These are phyloP conservation scores for Fusarium globosum DNA, from an alignment of 2,329 filamentous ascomycete genomes.

Conservation along the genomic window DNA sequence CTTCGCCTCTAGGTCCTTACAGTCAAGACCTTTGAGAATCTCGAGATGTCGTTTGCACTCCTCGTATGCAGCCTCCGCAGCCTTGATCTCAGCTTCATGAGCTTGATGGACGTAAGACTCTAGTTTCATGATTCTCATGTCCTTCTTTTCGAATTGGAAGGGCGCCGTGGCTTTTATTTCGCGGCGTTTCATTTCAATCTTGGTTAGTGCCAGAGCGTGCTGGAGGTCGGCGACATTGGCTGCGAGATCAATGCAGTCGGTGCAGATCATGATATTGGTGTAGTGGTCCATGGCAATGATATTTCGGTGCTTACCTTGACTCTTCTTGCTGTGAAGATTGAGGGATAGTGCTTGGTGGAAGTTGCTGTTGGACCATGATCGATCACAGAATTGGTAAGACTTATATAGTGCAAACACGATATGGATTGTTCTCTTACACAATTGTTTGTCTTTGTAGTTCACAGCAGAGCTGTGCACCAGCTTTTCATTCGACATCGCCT, in stretches of 20 bases:
- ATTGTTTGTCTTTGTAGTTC: fast-evolving
- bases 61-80: background rate
- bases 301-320: no score
- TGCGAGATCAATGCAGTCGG: background rate
- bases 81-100: background rate
- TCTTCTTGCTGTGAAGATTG: no score
- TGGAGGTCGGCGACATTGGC: background rate
- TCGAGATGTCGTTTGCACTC: background rate
- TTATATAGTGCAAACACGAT: background rate
- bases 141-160: background rate
- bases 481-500: background rate
- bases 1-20: fast-evolving
- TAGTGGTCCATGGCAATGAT: background rate
- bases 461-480: fast-evolving
- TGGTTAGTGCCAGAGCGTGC: fast-evolving
- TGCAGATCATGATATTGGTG: background rate
- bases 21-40: fast-evolving
- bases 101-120: background rate
- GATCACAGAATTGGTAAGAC: no score
- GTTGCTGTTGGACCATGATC: fast-evolving
- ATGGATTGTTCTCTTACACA: fast-evolving
- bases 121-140: background rate
- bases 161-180: background rate
- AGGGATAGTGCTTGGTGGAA: no score
- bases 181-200: background rate